phyloP scores from a whole-genome alignment of 1,139 yeast species.

The Geotrichum candidum region DNA sequence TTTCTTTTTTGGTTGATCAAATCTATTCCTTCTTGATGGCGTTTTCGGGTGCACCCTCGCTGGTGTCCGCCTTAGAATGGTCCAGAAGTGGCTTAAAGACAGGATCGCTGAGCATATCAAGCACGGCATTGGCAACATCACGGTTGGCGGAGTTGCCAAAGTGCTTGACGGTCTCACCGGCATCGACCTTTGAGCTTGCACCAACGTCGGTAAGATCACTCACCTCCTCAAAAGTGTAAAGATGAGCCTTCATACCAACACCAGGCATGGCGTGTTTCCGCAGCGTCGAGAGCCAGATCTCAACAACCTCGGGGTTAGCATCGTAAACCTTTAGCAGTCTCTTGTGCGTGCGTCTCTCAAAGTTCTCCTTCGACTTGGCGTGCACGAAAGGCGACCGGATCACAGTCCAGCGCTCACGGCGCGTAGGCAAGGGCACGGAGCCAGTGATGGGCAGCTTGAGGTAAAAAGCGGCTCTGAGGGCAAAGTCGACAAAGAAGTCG shows the following conservation, averaged over 20 bases:
- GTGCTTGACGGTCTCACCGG: constrained; percentile 2
- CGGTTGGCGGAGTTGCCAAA: constrained; percentile 39
- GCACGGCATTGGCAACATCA: constrained; percentile 65
- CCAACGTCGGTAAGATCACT: constrained; percentile 13
- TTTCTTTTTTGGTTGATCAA: not conserved
- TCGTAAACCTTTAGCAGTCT: constrained; percentile 73
- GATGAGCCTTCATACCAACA: constrained; percentile 72
- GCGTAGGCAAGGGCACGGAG: constrained; percentile 59
- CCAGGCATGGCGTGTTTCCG: constrained; percentile 74
- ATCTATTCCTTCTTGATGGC: constrained; percentile 21
- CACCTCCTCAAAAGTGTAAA: constrained; percentile 55
- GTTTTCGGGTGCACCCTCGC: constrained; percentile 17
- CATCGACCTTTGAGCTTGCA: constrained; percentile 11
- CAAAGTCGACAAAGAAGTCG: constrained; percentile 77
- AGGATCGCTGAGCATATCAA: constrained; percentile 62
- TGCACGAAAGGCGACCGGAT: constrained; percentile 90
- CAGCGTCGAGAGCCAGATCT: constrained; percentile 73
- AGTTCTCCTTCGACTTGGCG: constrained; percentile 91
- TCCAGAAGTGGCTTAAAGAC: constrained; percentile 42
- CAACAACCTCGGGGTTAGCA: constrained; percentile 78
- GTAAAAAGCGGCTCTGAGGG: constrained; percentile 83
- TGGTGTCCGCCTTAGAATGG: constrained; percentile 18
- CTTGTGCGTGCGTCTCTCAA: constrained; percentile 78
- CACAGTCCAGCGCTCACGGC: constrained; percentile 88
- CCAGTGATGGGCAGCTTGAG: constrained; percentile 78